A percentile compares a stretch with the other conserved stretches of the same genome.
Evolutionary conservation across 345 rosid genomes (phyloP).

Genomic region (Raphanus raphanistrum): DNA sequence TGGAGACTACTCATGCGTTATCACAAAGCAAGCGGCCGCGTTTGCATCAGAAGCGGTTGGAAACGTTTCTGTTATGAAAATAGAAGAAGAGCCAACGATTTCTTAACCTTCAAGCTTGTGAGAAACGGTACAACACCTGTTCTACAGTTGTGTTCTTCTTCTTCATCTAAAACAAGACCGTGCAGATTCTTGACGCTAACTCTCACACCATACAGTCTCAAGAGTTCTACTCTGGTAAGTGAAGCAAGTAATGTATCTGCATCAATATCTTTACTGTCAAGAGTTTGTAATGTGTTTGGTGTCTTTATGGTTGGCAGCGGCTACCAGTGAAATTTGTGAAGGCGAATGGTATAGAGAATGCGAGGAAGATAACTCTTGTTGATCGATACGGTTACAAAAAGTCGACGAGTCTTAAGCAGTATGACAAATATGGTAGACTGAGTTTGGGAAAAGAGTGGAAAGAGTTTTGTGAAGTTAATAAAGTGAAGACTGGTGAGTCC

Average conservation of each 20-base stretch:
- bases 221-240: not conserved
- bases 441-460: slow-evolving; percentile 25
- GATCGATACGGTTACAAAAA: slow-evolving; percentile 1
- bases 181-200: slow-evolving; percentile 12
- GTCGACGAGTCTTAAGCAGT: not conserved
- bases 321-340: slow-evolving; percentile 2
- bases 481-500: slow-evolving; percentile 12
- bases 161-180: not conserved
- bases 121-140: not conserved
- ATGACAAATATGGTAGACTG: not conserved
- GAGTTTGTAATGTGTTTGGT: not conserved
- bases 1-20: not conserved
- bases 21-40: not conserved
- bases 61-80: slow-evolving; percentile 9
- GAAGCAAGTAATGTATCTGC: not conserved
- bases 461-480: slow-evolving; percentile 18
- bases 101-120: not conserved
- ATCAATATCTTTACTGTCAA: not conserved
- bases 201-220: slow-evolving; percentile 8
- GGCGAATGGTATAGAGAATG: not conserved
- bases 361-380: slow-evolving; percentile 12
- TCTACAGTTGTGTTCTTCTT: slow-evolving; percentile 12
- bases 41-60: slow-evolving; percentile 25
- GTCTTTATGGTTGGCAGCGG: slow-evolving; percentile 1
- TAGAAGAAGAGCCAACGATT: not conserved